These are phyloP conservation scores for Clarireedia hainanense DNA, from an alignment of 2,329 filamentous ascomycete species.

Conservation along the genomic window DNA sequence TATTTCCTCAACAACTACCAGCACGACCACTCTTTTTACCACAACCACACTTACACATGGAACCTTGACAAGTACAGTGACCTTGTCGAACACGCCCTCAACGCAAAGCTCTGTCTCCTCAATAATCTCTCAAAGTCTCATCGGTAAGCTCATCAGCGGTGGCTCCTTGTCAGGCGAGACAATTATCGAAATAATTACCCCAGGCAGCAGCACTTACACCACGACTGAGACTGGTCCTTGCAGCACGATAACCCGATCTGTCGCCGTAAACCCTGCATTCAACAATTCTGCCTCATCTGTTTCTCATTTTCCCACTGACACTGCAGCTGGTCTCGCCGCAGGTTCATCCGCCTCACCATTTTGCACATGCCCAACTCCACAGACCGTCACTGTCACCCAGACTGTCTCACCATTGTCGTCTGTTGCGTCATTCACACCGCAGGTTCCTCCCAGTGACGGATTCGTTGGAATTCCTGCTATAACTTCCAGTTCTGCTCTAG, in stretches of 20 bases:
- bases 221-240: slow-evolving; percentile 2
- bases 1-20: background rate
- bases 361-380: too few relatives aligned
- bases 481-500: too few relatives aligned
- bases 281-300: background rate
- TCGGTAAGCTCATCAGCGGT: background rate
- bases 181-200: background rate
- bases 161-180: too few relatives aligned
- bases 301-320: too few relatives aligned
- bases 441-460: too few relatives aligned
- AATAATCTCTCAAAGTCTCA: background rate
- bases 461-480: too few relatives aligned
- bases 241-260: slow-evolving; percentile 1
- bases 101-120: background rate
- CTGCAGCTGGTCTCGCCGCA: too few relatives aligned
- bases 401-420: too few relatives aligned
- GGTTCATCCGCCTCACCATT: too few relatives aligned
- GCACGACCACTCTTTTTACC: background rate
- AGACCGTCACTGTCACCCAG: too few relatives aligned
- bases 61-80: background rate
- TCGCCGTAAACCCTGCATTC: background rate
- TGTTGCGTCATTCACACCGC: too few relatives aligned
- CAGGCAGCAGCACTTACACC: slow-evolving; percentile 1
- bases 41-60: background rate
- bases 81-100: background rate